Evolutionary conservation across 2,329 filamentous ascomycete species (phyloP), one percentile per base, ranked within the genome.

Genomic region (Fusarium compactum): DNA sequence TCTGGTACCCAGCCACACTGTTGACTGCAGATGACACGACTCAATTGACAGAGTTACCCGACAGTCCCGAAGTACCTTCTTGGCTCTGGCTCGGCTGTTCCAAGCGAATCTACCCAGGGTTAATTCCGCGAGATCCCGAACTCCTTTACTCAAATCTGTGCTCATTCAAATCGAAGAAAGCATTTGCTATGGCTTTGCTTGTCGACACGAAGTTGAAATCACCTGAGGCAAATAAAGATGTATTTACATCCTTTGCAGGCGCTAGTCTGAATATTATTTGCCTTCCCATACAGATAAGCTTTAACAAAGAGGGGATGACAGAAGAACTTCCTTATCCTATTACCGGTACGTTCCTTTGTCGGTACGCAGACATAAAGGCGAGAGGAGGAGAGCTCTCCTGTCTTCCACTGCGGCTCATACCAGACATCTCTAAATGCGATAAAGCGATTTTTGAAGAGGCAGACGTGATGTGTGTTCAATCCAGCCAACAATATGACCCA

Each of bases 141-240:
- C 1, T 11, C 34, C 4, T 3, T n/a, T 38, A 0, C 34, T 38
- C 34, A 5, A 38, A 38, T 18, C 7, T 38, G 9, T 38, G 18
- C 18, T n/a, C 18, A 4, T 38, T 38, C 5, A 11, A 38, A 38
- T 0, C 2, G 5, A 6, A 38, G 0, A 11, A 6, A 6, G 34
- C 5, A 38, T 38, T 38, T 11, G 34, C 34, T 3, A 38, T 38
- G 34, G 34, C 34, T 0, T 3, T n/a, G 1, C 18, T n/a, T 3
- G 18, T n/a, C 5, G 3, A 38, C 5, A 11, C 1, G 3, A 38
- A n/a, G 9, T 38, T 38, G 5, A n/a, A 11, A 6, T 4, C 6
- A 7, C 6, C 9, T 11, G 34, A 9, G 18, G 6, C 9, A 38
- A 38, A 2, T 1, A 2, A 11, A n/a, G 5, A n/a, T 2, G 1